Evolutionary conservation across 257 asterid genomes (phyloP).

Genomic region (Solanum rostratum): DNA sequence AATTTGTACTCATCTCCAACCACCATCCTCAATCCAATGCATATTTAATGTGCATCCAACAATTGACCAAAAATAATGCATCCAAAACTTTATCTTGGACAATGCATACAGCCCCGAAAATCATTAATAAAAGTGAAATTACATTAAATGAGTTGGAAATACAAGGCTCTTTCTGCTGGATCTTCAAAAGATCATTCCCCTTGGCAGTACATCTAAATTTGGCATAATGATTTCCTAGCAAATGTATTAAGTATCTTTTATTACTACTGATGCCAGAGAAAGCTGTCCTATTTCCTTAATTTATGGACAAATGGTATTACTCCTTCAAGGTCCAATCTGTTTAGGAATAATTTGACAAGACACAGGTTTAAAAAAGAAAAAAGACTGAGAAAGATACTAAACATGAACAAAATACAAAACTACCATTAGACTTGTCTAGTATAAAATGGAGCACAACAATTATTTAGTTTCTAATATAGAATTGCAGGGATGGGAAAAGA

Average conservation of each 20-base stretch:
- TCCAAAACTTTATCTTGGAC: not conserved
- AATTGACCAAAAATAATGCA: not conserved
- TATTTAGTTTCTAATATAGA: not conserved
- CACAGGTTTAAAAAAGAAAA: not conserved
- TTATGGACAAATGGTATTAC: not conserved
- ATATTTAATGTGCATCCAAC: not conserved
- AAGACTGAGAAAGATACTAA: not conserved
- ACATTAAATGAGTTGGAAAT: not conserved
- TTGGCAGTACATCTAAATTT: not conserved
- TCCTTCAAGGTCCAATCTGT: not conserved
- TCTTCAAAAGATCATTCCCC: not conserved
- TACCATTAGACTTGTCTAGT: not conserved
- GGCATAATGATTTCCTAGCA: not conserved
- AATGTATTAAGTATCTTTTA: not conserved
- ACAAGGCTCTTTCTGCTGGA: not conserved
- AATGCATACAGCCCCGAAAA: not conserved
- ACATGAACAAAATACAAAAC: not conserved
- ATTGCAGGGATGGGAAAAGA: not conserved
- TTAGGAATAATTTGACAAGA: not conserved
- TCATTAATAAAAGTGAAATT: not conserved
- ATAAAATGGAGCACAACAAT: not conserved
- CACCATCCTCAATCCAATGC: not conserved
- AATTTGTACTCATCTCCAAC: not conserved
- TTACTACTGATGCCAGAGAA: not conserved
- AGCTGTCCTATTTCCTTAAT: not conserved